These are phyloP conservation scores for Heritiera littoralis DNA, from an alignment of 345 rosid genomes.

Conservation along the genomic window DNA sequence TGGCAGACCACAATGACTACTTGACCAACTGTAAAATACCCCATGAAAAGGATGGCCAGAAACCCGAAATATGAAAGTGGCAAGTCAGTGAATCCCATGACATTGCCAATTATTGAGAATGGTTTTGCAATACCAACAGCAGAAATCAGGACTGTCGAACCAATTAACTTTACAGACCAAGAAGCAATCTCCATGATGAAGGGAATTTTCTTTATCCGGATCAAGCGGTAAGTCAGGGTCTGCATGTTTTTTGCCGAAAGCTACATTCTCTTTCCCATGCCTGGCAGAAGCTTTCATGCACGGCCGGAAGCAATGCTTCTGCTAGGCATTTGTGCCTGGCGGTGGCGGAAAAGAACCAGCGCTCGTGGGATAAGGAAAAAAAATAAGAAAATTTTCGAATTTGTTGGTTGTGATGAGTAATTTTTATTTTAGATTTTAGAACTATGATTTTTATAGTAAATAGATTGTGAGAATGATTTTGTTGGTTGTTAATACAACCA, in stretches of 20 bases:
- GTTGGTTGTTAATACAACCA: too few relatives aligned
- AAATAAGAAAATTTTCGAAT: too few relatives aligned
- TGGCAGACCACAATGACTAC: constrained; percentile 50
- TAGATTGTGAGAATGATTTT: too few relatives aligned
- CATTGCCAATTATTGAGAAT: constrained; percentile 38
- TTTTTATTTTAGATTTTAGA: too few relatives aligned
- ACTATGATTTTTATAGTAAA: too few relatives aligned
- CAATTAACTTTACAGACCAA: constrained; percentile 47
- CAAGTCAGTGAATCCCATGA: constrained; percentile 45
- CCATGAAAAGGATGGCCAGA: constrained; percentile 56
- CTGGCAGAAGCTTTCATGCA: too few relatives aligned
- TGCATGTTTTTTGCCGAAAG: constrained; percentile 35
- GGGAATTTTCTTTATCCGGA: constrained; percentile 65
- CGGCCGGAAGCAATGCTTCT: too few relatives aligned
- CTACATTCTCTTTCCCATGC: too few relatives aligned
- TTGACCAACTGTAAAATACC: constrained; percentile 60
- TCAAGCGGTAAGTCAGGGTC: constrained; percentile 60
- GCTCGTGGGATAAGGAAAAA: too few relatives aligned
- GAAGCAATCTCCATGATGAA: constrained; percentile 62
- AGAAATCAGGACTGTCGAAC: constrained; percentile 51
- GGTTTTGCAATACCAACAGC: constrained; percentile 57
- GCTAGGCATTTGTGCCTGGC: too few relatives aligned
- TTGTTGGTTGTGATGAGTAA: too few relatives aligned
- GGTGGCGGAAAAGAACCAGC: too few relatives aligned
- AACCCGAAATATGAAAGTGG: constrained; percentile 59